Evolutionary conservation across 129 eudicot species (phyloP).

Genomic region (Lactuca saligna): DNA sequence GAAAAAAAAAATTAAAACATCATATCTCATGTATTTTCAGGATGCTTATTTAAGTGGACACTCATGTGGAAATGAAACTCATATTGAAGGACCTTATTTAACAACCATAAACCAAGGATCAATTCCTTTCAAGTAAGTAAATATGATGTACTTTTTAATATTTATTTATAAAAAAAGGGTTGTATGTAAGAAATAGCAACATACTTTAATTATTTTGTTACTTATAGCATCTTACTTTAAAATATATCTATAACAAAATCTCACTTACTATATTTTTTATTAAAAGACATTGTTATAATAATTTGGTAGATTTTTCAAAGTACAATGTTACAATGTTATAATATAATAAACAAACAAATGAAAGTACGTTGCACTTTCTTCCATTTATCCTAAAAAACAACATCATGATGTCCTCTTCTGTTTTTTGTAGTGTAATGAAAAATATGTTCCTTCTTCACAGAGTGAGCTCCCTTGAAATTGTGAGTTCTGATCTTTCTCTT

Average conservation of each 20-base stretch:
- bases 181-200: neutral
- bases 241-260: neutral
- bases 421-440: slow-evolving; percentile 32
- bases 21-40: slow-evolving; percentile 24
- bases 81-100: slow-evolving; percentile 44
- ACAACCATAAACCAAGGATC: slow-evolving; percentile 31
- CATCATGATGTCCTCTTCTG: slow-evolving; percentile 7
- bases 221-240: neutral
- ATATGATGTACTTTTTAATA: neutral
- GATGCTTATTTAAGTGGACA: slow-evolving; percentile 52
- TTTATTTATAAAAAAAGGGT: too few species aligned
- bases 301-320: too few species aligned
- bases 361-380: neutral
- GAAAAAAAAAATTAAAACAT: too few species aligned
- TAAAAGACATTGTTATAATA: too few species aligned
- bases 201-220: neutral
- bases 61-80: slow-evolving; percentile 31
- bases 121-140: slow-evolving; percentile 35
- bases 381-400: neutral
- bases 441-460: slow-evolving; percentile 65
- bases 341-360: too few species aligned
- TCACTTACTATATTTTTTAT: neutral
- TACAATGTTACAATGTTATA: neutral
- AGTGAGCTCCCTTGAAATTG: slow-evolving; percentile 60
- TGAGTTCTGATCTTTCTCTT: slow-evolving; percentile 29